Evolutionary conservation across 1,284 basidiomycete species (phyloP), one percentile per base, ranked within the genome.

Genomic region (Ganoderma meredithae): DNA sequence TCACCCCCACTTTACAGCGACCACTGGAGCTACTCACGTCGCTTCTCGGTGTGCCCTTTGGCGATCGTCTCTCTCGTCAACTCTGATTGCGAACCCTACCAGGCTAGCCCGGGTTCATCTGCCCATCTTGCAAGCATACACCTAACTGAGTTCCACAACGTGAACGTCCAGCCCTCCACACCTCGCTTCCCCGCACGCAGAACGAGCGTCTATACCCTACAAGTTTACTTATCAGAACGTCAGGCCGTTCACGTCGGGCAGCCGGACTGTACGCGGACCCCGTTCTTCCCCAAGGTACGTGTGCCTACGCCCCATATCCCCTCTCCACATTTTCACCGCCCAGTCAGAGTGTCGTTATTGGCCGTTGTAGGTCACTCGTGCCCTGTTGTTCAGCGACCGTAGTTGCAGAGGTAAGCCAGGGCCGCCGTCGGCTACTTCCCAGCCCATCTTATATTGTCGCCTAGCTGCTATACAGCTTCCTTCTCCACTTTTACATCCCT

Each of bases 381-480:
- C 31, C 33, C 13, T 31, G 19, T n/a, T 19, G n/a, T 36, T n/a
- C 36, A 39, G 9, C 33, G 9, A 22, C 22, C 36, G 12, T 22
- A 19, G 19, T 58, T 19, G 17, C 22, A n/a, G n/a, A 58, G 55
- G 55, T 36, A 39, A 58, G 55, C n/a, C 55, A 39, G 33, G 33
- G 19, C 55, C 36, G 31, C 25, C 19, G 27, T 33, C 27, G 17
- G 52, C 52, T 55, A 9, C 33, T 22, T 22, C n/a, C 55, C 19
- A n/a, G 55, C 55, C 36, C 33, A 39, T 36, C 55, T 58, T n/a
- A 58, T 22, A 12, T 58, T 19, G 31, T 19, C 19, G 55, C 10
- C 33, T 19, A 39, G 55, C 22, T 19, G 31, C 31, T n/a, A n/a
- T 13, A 17, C 33, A 55, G 27, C 52, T 55, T 12, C 19, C 78